Percentiles rank a stretch among this genome's conserved stretches.
phyloP scores from a whole-genome alignment of 495 filamentous ascomycete species.

The Chaetomium fimeti region DNA sequence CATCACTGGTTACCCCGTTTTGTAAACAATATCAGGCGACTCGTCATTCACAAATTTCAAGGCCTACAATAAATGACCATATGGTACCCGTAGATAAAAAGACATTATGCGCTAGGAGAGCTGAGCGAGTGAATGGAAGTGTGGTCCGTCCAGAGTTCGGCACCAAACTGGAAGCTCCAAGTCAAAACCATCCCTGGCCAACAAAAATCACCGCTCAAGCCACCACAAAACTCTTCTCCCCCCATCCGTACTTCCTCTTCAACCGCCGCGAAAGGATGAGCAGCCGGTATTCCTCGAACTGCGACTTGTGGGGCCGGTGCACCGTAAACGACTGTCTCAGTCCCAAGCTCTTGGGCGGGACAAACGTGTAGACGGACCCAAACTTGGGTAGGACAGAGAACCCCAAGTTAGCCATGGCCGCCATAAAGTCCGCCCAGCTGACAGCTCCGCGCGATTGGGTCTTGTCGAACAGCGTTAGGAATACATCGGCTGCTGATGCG shows the following conservation, averaged over 20 bases:
- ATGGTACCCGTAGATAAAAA: too few relatives aligned
- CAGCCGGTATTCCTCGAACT: conserved; percentile 30
- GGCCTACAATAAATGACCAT: too few relatives aligned
- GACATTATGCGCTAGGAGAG: too few relatives aligned
- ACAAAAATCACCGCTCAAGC: neutral
- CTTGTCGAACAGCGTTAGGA: conserved; percentile 34
- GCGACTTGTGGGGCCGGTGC: conserved; percentile 33
- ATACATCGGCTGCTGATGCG: conserved; percentile 30
- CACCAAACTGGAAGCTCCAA: too few relatives aligned
- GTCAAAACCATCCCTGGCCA: too few relatives aligned
- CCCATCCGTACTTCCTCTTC: conserved; percentile 33
- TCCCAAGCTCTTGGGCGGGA: conserved; percentile 24
- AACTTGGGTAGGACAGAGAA: conserved; percentile 35
- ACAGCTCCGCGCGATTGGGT: conserved; percentile 32
- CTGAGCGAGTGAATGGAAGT: too few relatives aligned
- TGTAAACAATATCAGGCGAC: too few relatives aligned
- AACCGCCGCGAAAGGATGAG: conserved; percentile 24
- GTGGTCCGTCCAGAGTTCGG: too few relatives aligned
- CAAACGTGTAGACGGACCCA: conserved; percentile 34
- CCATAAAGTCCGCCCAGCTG: conserved; percentile 37
- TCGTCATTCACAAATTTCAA: too few relatives aligned
- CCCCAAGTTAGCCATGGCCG: conserved; percentile 38
- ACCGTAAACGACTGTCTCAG: conserved; percentile 26
- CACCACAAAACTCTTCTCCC: conserved; percentile 7
- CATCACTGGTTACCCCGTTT: too few relatives aligned